Percentiles rank a stretch among this genome's conserved stretches.
These are phyloP conservation scores for Auricularia sp. DNA, from an alignment of 768 basidiomycete genomes.

Conservation along the genomic window DNA sequence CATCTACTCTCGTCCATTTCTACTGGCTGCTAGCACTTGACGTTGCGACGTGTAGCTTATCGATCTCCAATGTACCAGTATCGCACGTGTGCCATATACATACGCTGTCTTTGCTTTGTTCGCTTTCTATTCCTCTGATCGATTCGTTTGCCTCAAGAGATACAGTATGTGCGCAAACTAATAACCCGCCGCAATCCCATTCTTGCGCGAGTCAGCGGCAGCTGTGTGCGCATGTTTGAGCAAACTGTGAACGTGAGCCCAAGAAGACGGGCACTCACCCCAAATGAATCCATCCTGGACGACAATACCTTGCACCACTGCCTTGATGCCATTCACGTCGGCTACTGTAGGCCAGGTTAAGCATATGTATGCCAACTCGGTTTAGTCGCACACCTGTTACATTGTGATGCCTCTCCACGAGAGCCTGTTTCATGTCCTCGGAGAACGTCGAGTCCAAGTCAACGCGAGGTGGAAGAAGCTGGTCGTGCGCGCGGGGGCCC, in stretches of 20 bases:
- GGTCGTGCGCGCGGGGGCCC: constrained; percentile 73
- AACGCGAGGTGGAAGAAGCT: constrained; percentile 60
- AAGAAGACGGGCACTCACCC: not conserved
- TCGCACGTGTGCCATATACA: too few species aligned
- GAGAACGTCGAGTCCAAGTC: constrained; percentile 57
- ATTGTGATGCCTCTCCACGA: constrained; percentile 59
- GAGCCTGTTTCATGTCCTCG: constrained; percentile 38
- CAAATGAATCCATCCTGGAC: constrained; percentile 45
- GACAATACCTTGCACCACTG: constrained; percentile 61
- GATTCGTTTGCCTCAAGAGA: not conserved
- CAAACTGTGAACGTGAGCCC: not conserved
- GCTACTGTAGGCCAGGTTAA: constrained; percentile 27
- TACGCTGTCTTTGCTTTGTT: not conserved
- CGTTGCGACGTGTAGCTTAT: too few species aligned
- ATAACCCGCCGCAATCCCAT: constrained; percentile 85
- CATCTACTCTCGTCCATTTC: too few species aligned
- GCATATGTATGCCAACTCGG: not conserved
- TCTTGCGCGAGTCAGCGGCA: constrained; percentile 85
- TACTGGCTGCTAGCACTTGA: too few species aligned
- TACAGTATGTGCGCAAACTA: constrained; percentile 19
- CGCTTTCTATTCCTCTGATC: not conserved
- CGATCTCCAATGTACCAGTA: too few species aligned
- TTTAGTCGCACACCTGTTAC: constrained; percentile 39
- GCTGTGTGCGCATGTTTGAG: constrained; percentile 31
- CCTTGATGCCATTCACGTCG: constrained; percentile 61